phyloP scores from a whole-genome alignment of 352 stramenopile genomes.

The Aphanomyces cochlioides region DNA sequence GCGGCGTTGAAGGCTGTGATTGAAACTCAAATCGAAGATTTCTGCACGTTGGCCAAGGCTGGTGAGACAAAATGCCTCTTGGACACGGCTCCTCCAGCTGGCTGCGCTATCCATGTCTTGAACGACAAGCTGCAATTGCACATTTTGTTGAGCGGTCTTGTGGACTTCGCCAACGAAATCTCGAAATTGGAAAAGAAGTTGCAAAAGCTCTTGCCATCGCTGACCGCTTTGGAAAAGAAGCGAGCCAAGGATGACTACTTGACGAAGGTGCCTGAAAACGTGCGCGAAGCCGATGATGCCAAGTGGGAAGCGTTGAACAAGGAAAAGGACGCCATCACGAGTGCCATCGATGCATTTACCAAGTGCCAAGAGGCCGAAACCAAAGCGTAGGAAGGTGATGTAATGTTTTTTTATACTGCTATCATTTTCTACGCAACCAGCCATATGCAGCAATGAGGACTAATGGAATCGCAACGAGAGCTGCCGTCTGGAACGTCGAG shows the following conservation, averaged over 20 bases:
- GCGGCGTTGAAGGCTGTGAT: conserved; percentile 67
- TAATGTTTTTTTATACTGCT: not conserved
- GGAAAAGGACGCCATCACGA: conserved; percentile 75
- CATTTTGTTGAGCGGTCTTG: conserved; percentile 76
- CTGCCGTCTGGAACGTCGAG: too few relatives aligned
- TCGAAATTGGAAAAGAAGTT: conserved; percentile 88
- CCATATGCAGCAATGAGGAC: not conserved
- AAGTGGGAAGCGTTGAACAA: conserved; percentile 79
- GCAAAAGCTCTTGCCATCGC: conserved; percentile 68
- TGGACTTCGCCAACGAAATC: conserved; percentile 88
- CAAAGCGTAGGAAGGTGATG: not conserved
- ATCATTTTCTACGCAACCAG: not conserved
- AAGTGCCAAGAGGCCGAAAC: conserved; percentile 20
- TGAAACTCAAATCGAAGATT: conserved; percentile 89
- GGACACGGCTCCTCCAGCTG: conserved; percentile 69
- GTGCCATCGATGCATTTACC: conserved; percentile 64
- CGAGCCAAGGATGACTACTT: conserved; percentile 72
- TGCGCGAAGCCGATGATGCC: conserved; percentile 68
- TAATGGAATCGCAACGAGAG: conserved; percentile 1
- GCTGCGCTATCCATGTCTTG: conserved; percentile 91
- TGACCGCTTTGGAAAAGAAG: conserved; percentile 76
- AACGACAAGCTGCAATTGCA: conserved; percentile 92
- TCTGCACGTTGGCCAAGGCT: conserved; percentile 92
- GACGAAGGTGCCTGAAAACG: conserved; percentile 72
- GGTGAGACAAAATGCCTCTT: conserved; percentile 87